Base-by-base conservation (phyloP, 306 rosid genomes). In the Rosa persica region DNA sequence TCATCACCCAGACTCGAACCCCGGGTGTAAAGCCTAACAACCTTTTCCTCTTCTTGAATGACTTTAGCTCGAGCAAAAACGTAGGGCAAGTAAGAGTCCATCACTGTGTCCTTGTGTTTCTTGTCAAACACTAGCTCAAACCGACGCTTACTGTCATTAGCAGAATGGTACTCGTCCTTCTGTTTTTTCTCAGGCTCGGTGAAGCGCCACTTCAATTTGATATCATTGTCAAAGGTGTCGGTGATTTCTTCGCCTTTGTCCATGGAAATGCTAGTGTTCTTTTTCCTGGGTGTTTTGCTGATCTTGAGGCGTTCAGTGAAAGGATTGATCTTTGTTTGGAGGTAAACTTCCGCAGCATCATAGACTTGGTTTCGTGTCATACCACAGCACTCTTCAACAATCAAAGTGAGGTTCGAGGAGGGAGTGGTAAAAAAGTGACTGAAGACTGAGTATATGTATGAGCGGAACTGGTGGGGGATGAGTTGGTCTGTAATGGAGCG, bases 401-500 rank as follows among this genome's bases (percentile, higher is more conserved):
- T 19, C 48, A 72, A 1, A n/a, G 76, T 36, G 2, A 52, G 17
- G 34, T 20, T 9, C 3, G 76, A 34, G 36, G 76, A 38, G 48
- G 17, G 48, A 20, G 20, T 3, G 12, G 16, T 38, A 2, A 73
- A n/a, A 0, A 73, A 34, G 36, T 6, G 12, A 6, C 48, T 0
- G 48, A 52, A 20, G 11, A 1, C 5, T 9, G n/a, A 17, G 48
- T 19, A 36, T 40, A 52, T 52, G 76, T 73, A 73, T n/a, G 30
- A 1, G 36, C 66, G 66, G 36, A 73, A 4, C 20, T 51, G 12
- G 66, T 38, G 20, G n/a, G 76, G 76, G 36, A 73, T 54, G 78
- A 86, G 52, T 13, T 86, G 82, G 74, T 82, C 78, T 27, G 76
- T 71, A 46, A 82, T 77, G 34, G 89, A 82, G 4, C 89, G 84